These are phyloP conservation scores for Vitis labrusca DNA, from an alignment of 164 flowering plant genomes.

Conservation along the genomic window DNA sequence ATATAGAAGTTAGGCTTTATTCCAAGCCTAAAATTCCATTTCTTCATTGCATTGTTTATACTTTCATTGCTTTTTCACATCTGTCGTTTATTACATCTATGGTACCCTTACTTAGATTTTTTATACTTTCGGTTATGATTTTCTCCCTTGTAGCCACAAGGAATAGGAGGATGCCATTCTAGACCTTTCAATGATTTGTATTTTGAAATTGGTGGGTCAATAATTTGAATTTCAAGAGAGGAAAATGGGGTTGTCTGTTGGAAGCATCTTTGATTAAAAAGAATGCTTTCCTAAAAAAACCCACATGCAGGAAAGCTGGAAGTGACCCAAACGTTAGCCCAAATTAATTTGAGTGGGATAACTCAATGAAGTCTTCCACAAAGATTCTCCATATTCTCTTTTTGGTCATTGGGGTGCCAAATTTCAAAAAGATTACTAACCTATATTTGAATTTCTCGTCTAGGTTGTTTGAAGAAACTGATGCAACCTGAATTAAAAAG, in stretches of 20 bases:
- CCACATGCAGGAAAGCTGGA: not conserved
- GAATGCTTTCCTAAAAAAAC: not conserved
- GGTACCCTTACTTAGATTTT: no score
- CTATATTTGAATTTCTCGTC: not conserved
- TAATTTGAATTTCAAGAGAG: no score
- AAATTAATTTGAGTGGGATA: not conserved
- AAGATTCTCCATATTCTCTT: constrained; percentile 7
- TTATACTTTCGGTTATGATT: no score
- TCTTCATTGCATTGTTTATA: no score
- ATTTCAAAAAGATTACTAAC: constrained; percentile 11
- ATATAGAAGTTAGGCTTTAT: no score
- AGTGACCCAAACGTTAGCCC: constrained; percentile 1
- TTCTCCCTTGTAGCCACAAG: no score
- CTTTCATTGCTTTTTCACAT: no score
- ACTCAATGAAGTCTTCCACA: not conserved
- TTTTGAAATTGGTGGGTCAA: no score
- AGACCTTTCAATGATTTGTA: no score
- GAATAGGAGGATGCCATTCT: no score
- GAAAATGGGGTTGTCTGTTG: not conserved
- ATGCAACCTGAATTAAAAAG: constrained; percentile 3
- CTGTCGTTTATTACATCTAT: no score
- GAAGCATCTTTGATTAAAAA: not conserved
- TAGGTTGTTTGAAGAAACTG: not conserved
- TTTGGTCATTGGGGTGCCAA: constrained; percentile 9
- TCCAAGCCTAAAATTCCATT: no score